Evolutionary conservation across 108 stramenopile genomes (phyloP).

Genomic region (Cylindrotheca fusiformis): DNA sequence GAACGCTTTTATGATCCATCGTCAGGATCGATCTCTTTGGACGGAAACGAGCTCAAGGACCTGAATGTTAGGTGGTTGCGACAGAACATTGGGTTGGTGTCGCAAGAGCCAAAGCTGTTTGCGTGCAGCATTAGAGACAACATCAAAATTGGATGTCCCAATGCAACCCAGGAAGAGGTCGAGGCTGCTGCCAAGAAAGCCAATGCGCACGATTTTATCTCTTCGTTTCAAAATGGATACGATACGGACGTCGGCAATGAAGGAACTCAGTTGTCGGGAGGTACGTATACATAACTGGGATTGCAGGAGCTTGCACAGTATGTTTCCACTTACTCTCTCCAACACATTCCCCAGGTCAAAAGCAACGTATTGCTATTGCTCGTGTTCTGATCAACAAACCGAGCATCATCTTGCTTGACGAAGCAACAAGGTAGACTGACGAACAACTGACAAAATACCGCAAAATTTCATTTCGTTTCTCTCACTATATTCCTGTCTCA

Average conservation of each 20-base stretch:
- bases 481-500: too few species aligned
- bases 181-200: slow-evolving; percentile 74
- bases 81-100: slow-evolving; percentile 77
- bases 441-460: neutral
- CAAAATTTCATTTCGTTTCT: neutral
- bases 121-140: slow-evolving; percentile 25
- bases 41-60: slow-evolving; percentile 68
- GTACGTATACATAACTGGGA: neutral
- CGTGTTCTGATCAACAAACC: slow-evolving; percentile 63
- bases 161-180: slow-evolving; percentile 52
- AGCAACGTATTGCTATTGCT: slow-evolving; percentile 80
- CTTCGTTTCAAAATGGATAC: slow-evolving; percentile 57
- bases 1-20: slow-evolving; percentile 83
- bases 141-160: slow-evolving; percentile 66
- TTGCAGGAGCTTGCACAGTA: too few species aligned
- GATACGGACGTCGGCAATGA: slow-evolving; percentile 64
- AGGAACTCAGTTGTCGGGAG: slow-evolving; percentile 34
- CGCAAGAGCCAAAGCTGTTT: slow-evolving; percentile 89
- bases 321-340: neutral
- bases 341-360: slow-evolving; percentile 8
- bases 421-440: slow-evolving; percentile 53
- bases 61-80: slow-evolving; percentile 79
- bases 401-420: slow-evolving; percentile 64
- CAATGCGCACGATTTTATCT: slow-evolving; percentile 83
- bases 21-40: slow-evolving; percentile 58